A percentile compares a stretch with the other conserved stretches of the same genome.
phyloP scores from a whole-genome alignment of 495 filamentous ascomycete species.

The Neurospora tetraspora region DNA sequence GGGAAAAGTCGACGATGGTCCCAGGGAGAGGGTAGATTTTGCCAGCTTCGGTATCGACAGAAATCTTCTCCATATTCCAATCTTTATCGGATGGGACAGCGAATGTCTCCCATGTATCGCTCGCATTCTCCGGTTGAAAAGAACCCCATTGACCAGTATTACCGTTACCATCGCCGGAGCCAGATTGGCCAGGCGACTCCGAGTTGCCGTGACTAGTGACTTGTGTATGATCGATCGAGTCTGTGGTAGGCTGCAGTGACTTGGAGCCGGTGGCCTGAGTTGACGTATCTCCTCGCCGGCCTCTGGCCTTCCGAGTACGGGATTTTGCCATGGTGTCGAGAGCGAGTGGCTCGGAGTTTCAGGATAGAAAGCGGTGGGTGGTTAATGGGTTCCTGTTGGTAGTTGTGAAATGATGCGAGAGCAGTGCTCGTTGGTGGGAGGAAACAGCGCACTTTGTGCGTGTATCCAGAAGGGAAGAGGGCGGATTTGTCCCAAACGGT shows the following conservation, averaged over 20 bases:
- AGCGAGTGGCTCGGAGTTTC: not conserved
- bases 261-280: not conserved
- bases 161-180: not conserved
- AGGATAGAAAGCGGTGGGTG: not conserved
- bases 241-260: not conserved
- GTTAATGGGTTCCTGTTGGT: not conserved
- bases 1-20: not conserved
- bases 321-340: not conserved
- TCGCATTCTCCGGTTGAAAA: not conserved
- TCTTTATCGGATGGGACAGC: not conserved
- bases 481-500: not conserved
- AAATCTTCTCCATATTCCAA: not conserved
- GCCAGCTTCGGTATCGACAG: not conserved
- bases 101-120: not conserved
- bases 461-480: not conserved
- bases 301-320: not conserved
- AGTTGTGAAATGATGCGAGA: not conserved
- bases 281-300: not conserved
- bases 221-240: not conserved
- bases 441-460: not conserved
- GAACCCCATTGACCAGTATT: not conserved
- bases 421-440: not conserved
- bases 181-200: not conserved
- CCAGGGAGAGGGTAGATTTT: not conserved
- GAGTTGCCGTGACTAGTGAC: not conserved